A percentile compares a stretch with the other conserved stretches of the same genome.
These are phyloP conservation scores for Pseudomonodictys pantanalensis DNA, from an alignment of 495 filamentous ascomycete species.

Conservation along the genomic window DNA sequence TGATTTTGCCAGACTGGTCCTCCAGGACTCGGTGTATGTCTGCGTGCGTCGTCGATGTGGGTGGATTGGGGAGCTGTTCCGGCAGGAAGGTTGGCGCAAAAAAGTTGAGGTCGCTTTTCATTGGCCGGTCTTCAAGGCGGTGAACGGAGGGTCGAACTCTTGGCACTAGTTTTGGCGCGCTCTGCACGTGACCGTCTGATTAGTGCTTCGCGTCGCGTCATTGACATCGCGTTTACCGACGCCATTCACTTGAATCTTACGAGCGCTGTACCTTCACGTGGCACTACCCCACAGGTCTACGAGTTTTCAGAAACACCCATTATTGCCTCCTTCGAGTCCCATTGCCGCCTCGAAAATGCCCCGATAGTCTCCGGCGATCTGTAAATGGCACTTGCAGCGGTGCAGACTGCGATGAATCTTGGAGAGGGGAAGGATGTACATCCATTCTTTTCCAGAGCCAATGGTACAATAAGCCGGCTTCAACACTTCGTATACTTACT, in stretches of 20 bases:
- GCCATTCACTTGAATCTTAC: not conserved
- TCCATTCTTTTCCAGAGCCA: constrained; percentile 39
- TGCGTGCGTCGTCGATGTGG: constrained; percentile 23
- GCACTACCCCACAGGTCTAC: not conserved
- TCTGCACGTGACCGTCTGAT: not conserved
- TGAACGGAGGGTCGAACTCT: constrained; percentile 2
- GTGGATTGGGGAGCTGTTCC: constrained; percentile 1
- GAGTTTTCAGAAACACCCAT: not conserved
- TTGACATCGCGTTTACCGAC: not conserved
- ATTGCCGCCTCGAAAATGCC: constrained; percentile 3
- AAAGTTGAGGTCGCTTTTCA: not conserved
- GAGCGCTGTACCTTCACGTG: not conserved
- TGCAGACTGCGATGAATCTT: constrained; percentile 37
- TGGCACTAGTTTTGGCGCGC: constrained; percentile 3
- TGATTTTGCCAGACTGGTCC: constrained; percentile 24
- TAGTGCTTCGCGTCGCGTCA: constrained; percentile 5
- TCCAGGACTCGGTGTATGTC: not conserved
- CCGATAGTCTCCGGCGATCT: not conserved
- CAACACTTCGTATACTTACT: not conserved
- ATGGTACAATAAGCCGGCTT: constrained; percentile 11
- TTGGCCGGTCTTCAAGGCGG: constrained; percentile 11
- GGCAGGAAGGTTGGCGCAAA: not conserved
- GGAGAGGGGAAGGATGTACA: constrained; percentile 36
- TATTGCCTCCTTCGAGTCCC: not conserved
- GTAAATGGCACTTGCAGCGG: constrained; percentile 37